phyloP scores from a whole-genome alignment of 352 stramenopile species.

The Globisporangium cystogenes region DNA sequence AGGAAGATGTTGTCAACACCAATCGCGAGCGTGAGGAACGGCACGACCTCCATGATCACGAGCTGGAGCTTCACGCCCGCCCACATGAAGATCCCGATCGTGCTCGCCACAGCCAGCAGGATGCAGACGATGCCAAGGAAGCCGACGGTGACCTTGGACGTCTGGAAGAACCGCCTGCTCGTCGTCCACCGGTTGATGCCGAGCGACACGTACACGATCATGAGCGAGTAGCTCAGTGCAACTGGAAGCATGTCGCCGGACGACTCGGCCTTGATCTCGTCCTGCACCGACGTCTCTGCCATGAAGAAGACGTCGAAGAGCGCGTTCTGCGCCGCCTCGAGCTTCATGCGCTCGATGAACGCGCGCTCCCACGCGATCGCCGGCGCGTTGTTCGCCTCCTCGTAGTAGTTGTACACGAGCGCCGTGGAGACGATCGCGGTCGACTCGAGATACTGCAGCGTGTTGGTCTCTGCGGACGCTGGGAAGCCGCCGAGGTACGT shows the following conservation, averaged over 20 bases:
- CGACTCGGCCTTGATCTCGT: slow-evolving; percentile 56
- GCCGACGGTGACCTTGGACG: slow-evolving; percentile 54
- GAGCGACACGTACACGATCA: slow-evolving; percentile 65
- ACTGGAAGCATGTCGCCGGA: slow-evolving; percentile 38
- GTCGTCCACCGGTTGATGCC: slow-evolving; percentile 61
- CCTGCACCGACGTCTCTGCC: slow-evolving; percentile 46
- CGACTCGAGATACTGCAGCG: slow-evolving; percentile 39
- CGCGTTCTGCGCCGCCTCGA: slow-evolving; percentile 30
- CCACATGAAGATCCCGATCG: slow-evolving; percentile 68
- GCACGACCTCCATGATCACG: slow-evolving; percentile 62
- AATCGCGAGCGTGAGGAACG: slow-evolving; percentile 60
- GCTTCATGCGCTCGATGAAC: slow-evolving; percentile 58
- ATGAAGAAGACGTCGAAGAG: slow-evolving; percentile 68
- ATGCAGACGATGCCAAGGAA: slow-evolving; percentile 65
- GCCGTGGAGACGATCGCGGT: slow-evolving; percentile 43
- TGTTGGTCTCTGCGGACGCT: slow-evolving; percentile 38
- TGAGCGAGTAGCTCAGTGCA: slow-evolving; percentile 49
- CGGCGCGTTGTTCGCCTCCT: slow-evolving; percentile 30
- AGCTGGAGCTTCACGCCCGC: slow-evolving; percentile 54
- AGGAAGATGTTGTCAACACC: slow-evolving; percentile 72
- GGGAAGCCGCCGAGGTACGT: slow-evolving; percentile 54
- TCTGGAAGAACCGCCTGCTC: slow-evolving; percentile 45
- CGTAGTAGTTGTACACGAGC: slow-evolving; percentile 62
- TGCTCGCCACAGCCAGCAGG: slow-evolving; percentile 49
- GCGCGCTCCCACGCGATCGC: slow-evolving; percentile 63